A percentile compares a stretch with the other conserved stretches of the same genome.
phyloP scores from a whole-genome alignment of 805 yeast species.

The Monosporozyma servazzii region DNA sequence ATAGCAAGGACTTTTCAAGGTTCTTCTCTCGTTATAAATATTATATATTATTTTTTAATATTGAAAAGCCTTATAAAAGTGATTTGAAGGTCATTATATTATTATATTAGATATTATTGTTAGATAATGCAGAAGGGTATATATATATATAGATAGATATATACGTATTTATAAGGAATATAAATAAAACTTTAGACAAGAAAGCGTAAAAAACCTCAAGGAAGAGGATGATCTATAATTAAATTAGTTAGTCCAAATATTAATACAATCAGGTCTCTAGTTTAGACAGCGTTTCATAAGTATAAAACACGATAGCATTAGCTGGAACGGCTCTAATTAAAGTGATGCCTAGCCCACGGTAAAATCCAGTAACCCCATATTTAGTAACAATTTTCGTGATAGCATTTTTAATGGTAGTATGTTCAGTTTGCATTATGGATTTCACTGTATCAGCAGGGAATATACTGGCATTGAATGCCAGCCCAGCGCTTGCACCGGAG shows the following conservation, averaged over 20 bases:
- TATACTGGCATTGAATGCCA: conserved; percentile 66
- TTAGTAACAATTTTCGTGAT: conserved; percentile 35
- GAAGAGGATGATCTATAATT: too few species aligned
- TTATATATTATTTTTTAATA: neutral
- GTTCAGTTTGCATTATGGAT: conserved; percentile 59
- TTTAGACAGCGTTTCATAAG: conserved; percentile 48
- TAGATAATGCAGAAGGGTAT: neutral
- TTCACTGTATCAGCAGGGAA: conserved; percentile 91
- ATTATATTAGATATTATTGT: neutral
- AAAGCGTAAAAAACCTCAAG: too few species aligned
- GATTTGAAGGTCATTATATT: neutral
- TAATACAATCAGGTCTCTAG: conserved; percentile 6
- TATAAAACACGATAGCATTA: conserved; percentile 75
- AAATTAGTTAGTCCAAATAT: too few species aligned
- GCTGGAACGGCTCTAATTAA: conserved; percentile 79
- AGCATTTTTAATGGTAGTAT: conserved; percentile 35
- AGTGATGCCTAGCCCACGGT: conserved; percentile 80
- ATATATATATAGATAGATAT: neutral
- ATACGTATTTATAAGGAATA: neutral
- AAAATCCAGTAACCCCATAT: conserved; percentile 64
- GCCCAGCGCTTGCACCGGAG: conserved; percentile 84
- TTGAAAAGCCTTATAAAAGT: too few species aligned
- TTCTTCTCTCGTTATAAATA: neutral
- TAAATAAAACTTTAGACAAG: neutral
- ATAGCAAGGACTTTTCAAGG: neutral